Evolutionary conservation across 768 basidiomycete genomes (phyloP).

Genomic region (Psilocybe cubensis): DNA sequence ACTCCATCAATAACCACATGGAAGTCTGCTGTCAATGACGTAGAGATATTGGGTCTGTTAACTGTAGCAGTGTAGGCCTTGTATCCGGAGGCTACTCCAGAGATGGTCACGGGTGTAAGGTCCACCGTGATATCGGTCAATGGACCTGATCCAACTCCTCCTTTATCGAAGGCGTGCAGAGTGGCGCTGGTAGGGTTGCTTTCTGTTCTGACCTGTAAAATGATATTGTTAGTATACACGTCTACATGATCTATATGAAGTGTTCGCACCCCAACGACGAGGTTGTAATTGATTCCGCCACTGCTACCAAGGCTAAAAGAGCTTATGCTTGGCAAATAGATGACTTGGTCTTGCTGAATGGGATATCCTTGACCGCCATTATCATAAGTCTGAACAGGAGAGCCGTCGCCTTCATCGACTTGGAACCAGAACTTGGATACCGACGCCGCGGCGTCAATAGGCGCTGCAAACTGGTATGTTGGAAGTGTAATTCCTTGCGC

Average conservation of each 20-base stretch:
- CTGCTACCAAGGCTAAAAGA: conserved; percentile 8
- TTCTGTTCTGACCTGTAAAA: conserved; percentile 8
- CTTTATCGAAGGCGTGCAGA: conserved; percentile 29
- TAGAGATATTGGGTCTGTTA: conserved; percentile 24
- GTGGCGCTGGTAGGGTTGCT: conserved; percentile 30
- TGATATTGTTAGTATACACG: not conserved
- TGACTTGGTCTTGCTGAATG: conserved; percentile 34
- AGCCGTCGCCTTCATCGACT: conserved; percentile 30
- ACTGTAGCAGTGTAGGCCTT: conserved; percentile 30
- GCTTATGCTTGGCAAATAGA: conserved; percentile 35
- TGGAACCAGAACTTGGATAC: conserved; percentile 45
- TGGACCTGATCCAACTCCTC: conserved; percentile 24
- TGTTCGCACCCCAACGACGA: conserved; percentile 23
- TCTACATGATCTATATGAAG: not conserved
- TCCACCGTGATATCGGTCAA: conserved; percentile 30
- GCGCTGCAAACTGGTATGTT: conserved; percentile 36
- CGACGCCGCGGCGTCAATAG: conserved; percentile 31
- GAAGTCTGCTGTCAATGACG: conserved; percentile 33
- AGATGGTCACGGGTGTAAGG: conserved; percentile 23
- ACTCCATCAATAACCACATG: conserved; percentile 28
- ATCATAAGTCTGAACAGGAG: conserved; percentile 27
- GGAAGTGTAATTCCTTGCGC: conserved; percentile 27
- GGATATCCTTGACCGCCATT: conserved; percentile 36
- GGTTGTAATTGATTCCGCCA: conserved; percentile 26
- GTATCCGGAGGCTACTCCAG: conserved; percentile 29